Evolutionary conservation across 352 stramenopile genomes (phyloP).

Genomic region (Thalassiosira allenii): DNA sequence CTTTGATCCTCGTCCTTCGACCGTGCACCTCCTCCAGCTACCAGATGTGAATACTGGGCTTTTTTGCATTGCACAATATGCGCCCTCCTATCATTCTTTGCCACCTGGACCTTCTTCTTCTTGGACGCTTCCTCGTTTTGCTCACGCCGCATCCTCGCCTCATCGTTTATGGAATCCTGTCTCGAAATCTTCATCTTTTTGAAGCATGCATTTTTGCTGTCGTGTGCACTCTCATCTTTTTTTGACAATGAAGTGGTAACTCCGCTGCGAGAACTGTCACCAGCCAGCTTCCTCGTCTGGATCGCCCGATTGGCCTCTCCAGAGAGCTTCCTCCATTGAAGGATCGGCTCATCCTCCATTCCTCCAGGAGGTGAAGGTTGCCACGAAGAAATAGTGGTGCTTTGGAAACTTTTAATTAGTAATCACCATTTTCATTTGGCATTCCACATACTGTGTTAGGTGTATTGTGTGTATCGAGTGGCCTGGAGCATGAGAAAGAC

Average conservation of each 20-base stretch:
- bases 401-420: no score
- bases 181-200: not conserved
- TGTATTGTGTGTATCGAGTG: no score
- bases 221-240: no score
- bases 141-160: not conserved
- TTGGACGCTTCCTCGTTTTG: not conserved
- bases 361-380: no score
- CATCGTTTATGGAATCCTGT: not conserved
- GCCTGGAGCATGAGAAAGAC: no score
- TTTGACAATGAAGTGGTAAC: no score
- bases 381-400: no score
- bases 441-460: no score
- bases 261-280: no score
- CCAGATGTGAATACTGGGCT: slow-evolving; percentile 5
- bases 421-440: no score
- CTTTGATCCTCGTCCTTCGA: slow-evolving; percentile 2
- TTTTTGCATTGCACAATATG: slow-evolving; percentile 24
- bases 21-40: slow-evolving; percentile 1
- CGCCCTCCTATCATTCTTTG: not conserved
- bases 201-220: not conserved
- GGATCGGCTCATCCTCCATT: not conserved
- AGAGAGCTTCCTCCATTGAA: slow-evolving; percentile 6
- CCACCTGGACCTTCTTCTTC: not conserved
- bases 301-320: not conserved
- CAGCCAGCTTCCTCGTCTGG: not conserved